Base-by-base conservation (phyloP, 2,329 filamentous ascomycete species). In the Hypoxylon sp. region DNA sequence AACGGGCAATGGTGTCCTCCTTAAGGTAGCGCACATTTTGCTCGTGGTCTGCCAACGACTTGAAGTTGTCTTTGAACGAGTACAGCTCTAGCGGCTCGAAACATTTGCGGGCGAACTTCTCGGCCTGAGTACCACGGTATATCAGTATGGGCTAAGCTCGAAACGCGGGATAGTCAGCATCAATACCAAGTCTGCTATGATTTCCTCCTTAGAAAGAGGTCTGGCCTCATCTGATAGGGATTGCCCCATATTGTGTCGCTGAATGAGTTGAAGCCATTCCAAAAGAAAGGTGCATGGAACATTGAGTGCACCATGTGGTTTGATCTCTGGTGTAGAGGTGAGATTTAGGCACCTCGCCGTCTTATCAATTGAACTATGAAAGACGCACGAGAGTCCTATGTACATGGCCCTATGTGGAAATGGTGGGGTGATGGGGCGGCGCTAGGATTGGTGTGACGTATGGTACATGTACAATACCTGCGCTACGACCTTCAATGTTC, bases 21-120 rank as follows among this genome's bases (percentile, higher is more conserved):
- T 88, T 91, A 68, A 92, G 84, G 75, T 92, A 91, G 53, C 82
- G 82, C 48, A 92, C 79, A 44, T 83, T 80, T 50, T 84, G 86
- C 73, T 90, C 83, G 14, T 84, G 78, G 71, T 93, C 90, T 68
- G 91, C 89, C 18, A 93, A 87, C 61, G 83, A 86, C 63, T 84
- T 85, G 80, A 93, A 93, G 73, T 92, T 90, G 74, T 91, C 87
- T 71, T 89, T 89, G 78, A 92, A 87, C 30, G 87, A 91, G 78
- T 91, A 92, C 28, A 92, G 80, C 77, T 93, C 91, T 59, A 93
- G 82, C 1, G 88, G 84, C 0, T 88, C 88, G 78, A 91, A 93
- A 78, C 89, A 91, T 73, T 88, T 89, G 62, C 87, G 84, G 58
- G 87, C 89, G 75, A 93, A 93, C 70, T 80, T 85, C 58, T 81